These are phyloP conservation scores for Phaseolus lunatus DNA, from an alignment of 306 rosid genomes.

Conservation along the genomic window DNA sequence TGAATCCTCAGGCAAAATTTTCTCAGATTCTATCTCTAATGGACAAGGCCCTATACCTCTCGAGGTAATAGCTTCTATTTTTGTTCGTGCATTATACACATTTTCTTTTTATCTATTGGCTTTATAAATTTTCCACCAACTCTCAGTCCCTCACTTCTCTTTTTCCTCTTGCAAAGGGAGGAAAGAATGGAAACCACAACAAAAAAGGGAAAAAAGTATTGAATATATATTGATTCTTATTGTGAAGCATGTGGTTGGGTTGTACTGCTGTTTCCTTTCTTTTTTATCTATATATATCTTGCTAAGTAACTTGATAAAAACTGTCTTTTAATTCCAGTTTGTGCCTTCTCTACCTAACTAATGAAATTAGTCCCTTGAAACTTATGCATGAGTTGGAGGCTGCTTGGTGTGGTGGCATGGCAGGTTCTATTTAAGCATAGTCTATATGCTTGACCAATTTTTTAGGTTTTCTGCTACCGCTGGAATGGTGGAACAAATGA, in stretches of 20 bases:
- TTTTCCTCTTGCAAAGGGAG: background rate
- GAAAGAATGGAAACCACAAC: background rate
- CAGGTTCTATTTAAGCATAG: slow-evolving; percentile 24
- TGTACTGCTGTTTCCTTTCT: slow-evolving; percentile 20
- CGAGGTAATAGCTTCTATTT: slow-evolving; percentile 64
- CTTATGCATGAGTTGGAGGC: slow-evolving; percentile 28
- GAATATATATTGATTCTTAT: slow-evolving; percentile 15
- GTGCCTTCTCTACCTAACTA: slow-evolving; percentile 33
- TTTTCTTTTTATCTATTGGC: slow-evolving; percentile 32
- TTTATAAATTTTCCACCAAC: background rate
- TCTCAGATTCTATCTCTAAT: slow-evolving; percentile 50
- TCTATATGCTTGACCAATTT: slow-evolving; percentile 21
- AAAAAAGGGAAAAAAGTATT: background rate
- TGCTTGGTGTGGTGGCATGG: slow-evolving; percentile 11
- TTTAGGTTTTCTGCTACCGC: slow-evolving; percentile 11
- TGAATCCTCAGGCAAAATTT: slow-evolving; percentile 58
- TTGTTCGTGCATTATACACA: slow-evolving; percentile 27
- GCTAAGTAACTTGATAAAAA: slow-evolving; percentile 19
- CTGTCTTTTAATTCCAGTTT: slow-evolving; percentile 17
- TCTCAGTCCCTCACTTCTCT: background rate
- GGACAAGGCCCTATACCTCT: slow-evolving; percentile 58
- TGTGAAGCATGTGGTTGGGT: background rate
- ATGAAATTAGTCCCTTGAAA: slow-evolving; percentile 13
- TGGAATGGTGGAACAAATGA: slow-evolving; percentile 36
- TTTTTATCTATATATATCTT: slow-evolving; percentile 1